These are phyloP conservation scores for Ceriops zippeliana DNA, from an alignment of 345 rosid species.

Conservation along the genomic window DNA sequence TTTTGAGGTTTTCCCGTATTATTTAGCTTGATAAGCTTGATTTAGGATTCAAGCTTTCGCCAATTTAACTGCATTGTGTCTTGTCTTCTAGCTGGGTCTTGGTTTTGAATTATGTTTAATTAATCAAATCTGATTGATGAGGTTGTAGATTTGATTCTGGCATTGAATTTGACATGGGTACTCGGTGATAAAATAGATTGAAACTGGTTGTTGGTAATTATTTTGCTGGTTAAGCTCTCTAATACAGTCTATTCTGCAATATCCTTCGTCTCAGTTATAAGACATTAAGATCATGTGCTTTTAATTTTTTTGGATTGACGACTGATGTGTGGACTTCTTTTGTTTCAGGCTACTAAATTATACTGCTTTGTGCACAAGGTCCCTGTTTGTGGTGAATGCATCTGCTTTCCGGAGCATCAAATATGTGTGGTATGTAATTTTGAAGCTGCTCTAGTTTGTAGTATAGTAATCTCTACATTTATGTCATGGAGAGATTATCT, in stretches of 20 bases:
- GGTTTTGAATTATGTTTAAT: background rate
- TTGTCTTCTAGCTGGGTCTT: background rate
- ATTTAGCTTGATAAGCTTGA: background rate
- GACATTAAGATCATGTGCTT: background rate
- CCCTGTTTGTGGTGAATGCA: conserved; percentile 95
- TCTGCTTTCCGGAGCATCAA: conserved; percentile 94
- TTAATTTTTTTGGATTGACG: background rate
- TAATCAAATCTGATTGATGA: background rate
- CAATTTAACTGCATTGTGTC: conserved; percentile 9
- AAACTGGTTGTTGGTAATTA: background rate
- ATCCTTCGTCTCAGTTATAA: too few relatives aligned
- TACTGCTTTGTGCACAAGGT: conserved; percentile 98
- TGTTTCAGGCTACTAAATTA: conserved; percentile 85
- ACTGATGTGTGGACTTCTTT: background rate
- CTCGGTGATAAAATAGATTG: background rate
- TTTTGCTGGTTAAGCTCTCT: background rate
- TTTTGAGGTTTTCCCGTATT: background rate
- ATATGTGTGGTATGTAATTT: conserved; percentile 74
- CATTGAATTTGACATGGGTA: background rate
- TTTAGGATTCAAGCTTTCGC: background rate
- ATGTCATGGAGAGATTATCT: background rate
- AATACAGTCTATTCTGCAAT: background rate
- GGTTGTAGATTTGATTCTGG: too few relatives aligned
- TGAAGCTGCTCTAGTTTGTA: background rate
- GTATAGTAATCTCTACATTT: conserved; percentile 1